A percentile compares a stretch with the other conserved stretches of the same genome.
phyloP scores from a whole-genome alignment of 23 red algal genomes.

The Gracilaria caudata region DNA sequence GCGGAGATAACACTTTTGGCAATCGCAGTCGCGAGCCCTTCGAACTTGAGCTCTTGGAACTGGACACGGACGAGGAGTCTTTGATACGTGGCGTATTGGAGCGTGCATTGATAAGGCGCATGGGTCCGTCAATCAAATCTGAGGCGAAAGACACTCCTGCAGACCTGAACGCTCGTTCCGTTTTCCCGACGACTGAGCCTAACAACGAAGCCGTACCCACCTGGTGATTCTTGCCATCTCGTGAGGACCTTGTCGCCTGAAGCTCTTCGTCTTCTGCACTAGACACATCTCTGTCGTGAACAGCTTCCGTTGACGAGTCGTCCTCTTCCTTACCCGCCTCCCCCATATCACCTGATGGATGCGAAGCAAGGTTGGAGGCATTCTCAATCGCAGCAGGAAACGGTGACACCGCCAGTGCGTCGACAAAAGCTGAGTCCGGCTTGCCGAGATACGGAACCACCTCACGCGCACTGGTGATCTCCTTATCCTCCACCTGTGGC shows the following conservation, averaged over 20 bases:
- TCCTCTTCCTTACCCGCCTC: neutral
- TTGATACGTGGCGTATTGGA: constrained; percentile 9
- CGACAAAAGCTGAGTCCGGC: neutral
- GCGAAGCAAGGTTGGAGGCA: neutral
- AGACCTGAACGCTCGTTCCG: constrained; percentile 4
- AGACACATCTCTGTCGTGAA: neutral
- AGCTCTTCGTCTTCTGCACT: neutral
- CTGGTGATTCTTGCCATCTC: neutral
- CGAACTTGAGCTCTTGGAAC: neutral
- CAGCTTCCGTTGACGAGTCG: constrained; percentile 11
- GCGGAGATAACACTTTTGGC: constrained; percentile 8
- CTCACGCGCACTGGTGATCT: neutral
- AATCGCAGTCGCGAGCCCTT: constrained; percentile 15
- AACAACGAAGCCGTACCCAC: neutral
- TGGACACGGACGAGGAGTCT: neutral
- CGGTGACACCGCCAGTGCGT: neutral
- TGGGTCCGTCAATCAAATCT: constrained; percentile 7
- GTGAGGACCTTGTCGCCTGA: neutral
- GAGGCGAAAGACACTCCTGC: neutral
- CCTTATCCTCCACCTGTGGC: neutral
- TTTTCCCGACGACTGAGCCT: constrained; percentile 11
- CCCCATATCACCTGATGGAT: neutral
- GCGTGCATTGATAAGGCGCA: constrained; percentile 19
- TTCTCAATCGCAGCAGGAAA: neutral
- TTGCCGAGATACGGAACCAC: neutral